Base-by-base conservation (phyloP, 169 alveolate species). In the Perkinsus chesapeaki region DNA sequence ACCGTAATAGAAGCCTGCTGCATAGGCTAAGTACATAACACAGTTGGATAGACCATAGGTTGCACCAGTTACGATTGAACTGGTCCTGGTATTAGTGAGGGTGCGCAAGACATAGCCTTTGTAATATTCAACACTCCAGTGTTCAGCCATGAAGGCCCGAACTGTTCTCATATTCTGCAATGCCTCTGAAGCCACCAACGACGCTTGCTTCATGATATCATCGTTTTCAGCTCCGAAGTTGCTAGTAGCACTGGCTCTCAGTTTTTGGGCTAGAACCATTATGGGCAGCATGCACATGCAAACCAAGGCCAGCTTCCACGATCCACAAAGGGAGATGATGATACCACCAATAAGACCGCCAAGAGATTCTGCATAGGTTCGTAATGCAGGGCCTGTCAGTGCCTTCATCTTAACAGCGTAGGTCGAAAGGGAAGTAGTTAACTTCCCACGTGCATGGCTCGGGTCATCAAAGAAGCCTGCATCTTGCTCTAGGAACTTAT, bases 81-180 rank as follows among this genome's bases (percentile, higher is more conserved):
- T 95, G 10, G 36, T 23, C 27, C 39, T 3, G 9, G 39, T 72
- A 0, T 37, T 37, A 27, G 39, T 5, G 38, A 36, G 23, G 0
- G 48, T 91, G 1, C 39, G 73, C 38, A 9, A 9, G 73, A 39
- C 37, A 39, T 39, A 39, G 73, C 48, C 38, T n/a, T 23, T 38
- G 48, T 96, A 92, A 34, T 91, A 39, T 60, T 60, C 82, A 23
- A 60, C 82, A 60, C 37, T 60, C 82, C 82, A 60, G 7, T 94
- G 37, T 92, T 97, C 97, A 92, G 95, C 94, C 16, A 95, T 96
- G 93, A 97, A 97, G 60, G 97, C 94, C 90, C 94, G 92, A 9
- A 97, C 97, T 16, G 98, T 97, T 91, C 96, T 94, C 38, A 95
- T 95, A 92, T 96, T 97, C 23, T 94, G 94, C 0, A 97, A 96